These are phyloP conservation scores for Chrysosporium queenslandicum DNA, from an alignment of 2,329 filamentous ascomycete genomes.

Conservation along the genomic window DNA sequence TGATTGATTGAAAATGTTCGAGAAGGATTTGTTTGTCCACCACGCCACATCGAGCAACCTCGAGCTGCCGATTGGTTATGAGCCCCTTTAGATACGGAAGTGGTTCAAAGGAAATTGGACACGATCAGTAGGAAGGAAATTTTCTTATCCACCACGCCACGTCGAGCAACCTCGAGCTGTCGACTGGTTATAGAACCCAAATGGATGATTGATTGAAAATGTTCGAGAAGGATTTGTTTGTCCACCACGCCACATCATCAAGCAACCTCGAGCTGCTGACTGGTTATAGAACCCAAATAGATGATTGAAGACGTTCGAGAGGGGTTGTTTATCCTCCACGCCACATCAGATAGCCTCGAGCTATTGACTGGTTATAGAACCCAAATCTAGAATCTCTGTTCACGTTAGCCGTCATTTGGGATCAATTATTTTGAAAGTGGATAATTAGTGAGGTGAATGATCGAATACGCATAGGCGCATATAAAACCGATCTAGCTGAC, in stretches of 20 bases:
- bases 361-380: too few relatives aligned
- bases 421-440: too few relatives aligned
- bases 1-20: conserved; percentile 2
- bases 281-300: conserved; percentile 2
- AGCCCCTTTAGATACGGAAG: not conserved
- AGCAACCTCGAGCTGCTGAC: not conserved
- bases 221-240: not conserved
- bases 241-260: conserved; percentile 13
- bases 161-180: conserved; percentile 9
- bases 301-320: not conserved
- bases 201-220: conserved; percentile 6
- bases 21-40: not conserved
- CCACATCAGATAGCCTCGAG: too few relatives aligned
- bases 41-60: conserved; percentile 11
- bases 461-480: too few relatives aligned
- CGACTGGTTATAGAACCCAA: too few relatives aligned
- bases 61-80: conserved; percentile 6
- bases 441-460: too few relatives aligned
- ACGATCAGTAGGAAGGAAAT: too few relatives aligned
- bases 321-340: too few relatives aligned
- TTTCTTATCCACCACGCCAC: conserved; percentile 9
- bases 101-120: not conserved
- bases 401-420: too few relatives aligned
- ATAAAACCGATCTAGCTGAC: too few relatives aligned
- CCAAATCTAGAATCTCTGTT: too few relatives aligned